Evolutionary conservation across 208 protist genomes (phyloP).

Genomic region (Wallacemonas sp.): DNA sequence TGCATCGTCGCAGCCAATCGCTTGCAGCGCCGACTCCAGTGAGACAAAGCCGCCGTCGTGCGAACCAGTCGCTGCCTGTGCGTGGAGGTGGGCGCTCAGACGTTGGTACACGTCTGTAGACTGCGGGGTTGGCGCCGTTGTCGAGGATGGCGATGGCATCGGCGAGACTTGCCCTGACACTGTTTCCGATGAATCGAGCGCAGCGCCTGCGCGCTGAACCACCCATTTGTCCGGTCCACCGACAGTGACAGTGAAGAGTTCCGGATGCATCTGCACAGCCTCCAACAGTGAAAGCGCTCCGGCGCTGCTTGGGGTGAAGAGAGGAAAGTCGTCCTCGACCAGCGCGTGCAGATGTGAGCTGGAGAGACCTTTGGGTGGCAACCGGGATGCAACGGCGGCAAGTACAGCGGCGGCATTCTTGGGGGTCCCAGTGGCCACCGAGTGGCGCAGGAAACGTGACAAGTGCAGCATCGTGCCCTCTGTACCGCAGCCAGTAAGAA

Average conservation of each 20-base stretch:
- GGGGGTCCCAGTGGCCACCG: not conserved
- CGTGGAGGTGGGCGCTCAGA: not conserved
- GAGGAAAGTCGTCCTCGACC: slow-evolving; percentile 56
- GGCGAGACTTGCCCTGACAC: too few relatives aligned
- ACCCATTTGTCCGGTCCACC: slow-evolving; percentile 27
- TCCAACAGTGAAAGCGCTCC: slow-evolving; percentile 57
- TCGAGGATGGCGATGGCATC: too few relatives aligned
- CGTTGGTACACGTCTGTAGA: not conserved
- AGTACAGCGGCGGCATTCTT: not conserved
- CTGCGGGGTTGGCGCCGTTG: not conserved
- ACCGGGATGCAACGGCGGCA: slow-evolving; percentile 32
- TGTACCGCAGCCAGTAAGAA: too few relatives aligned
- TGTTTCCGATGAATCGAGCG: not conserved
- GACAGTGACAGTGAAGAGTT: slow-evolving; percentile 44
- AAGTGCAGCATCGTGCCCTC: not conserved
- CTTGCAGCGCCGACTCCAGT: slow-evolving; percentile 38
- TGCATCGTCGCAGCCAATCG: slow-evolving; percentile 20
- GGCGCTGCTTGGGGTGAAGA: slow-evolving; percentile 39
- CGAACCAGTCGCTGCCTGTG: not conserved
- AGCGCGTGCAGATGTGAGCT: slow-evolving; percentile 62
- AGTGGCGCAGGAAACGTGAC: not conserved
- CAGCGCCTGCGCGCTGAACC: slow-evolving; percentile 24
- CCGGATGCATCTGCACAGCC: slow-evolving; percentile 39
- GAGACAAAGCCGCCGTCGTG: slow-evolving; percentile 29
- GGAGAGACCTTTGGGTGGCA: slow-evolving; percentile 39